These are phyloP conservation scores for Sclerotiophoma versabilis DNA, from an alignment of 2,329 filamentous ascomycete species.

Conservation along the genomic window DNA sequence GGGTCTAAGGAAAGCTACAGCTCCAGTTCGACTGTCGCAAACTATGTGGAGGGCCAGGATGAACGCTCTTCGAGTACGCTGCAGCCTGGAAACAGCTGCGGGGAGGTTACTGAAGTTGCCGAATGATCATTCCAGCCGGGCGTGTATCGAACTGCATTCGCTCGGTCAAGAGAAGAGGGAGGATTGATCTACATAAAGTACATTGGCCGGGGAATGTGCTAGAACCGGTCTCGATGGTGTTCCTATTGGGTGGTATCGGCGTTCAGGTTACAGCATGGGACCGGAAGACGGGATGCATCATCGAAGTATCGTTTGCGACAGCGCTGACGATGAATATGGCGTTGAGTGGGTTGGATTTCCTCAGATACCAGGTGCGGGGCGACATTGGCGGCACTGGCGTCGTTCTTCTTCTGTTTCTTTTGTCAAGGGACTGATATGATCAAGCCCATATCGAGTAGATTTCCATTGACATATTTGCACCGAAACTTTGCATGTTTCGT, in stretches of 20 bases:
- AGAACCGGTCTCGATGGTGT: neutral
- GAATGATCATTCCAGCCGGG: conserved; percentile 29
- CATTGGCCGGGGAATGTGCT: neutral
- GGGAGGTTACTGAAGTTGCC: conserved; percentile 22
- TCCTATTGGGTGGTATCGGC: neutral
- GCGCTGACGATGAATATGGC: conserved; percentile 3
- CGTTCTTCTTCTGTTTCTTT: neutral
- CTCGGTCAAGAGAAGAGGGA: neutral
- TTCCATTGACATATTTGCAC: neutral
- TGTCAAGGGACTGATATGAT: neutral
- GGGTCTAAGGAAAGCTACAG: conserved; percentile 32
- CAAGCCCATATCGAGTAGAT: neutral
- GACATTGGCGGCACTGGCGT: conserved; percentile 1
- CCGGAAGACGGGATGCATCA: conserved; percentile 10
- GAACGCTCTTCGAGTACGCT: conserved; percentile 41
- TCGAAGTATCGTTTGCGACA: neutral
- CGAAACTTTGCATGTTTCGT: neutral
- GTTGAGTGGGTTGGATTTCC: conserved; percentile 13
- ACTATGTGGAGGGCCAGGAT: conserved; percentile 38
- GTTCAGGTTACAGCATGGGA: conserved; percentile 10
- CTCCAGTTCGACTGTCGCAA: conserved; percentile 36
- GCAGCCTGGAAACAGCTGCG: conserved; percentile 31
- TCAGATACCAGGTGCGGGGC: conserved; percentile 12
- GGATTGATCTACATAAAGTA: neutral
- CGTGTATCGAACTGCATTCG: conserved; percentile 21